Evolutionary conservation across 208 protist genomes (phyloP), one percentile per base, ranked within the genome.

Genomic region (Trypanosoma boissoni): DNA sequence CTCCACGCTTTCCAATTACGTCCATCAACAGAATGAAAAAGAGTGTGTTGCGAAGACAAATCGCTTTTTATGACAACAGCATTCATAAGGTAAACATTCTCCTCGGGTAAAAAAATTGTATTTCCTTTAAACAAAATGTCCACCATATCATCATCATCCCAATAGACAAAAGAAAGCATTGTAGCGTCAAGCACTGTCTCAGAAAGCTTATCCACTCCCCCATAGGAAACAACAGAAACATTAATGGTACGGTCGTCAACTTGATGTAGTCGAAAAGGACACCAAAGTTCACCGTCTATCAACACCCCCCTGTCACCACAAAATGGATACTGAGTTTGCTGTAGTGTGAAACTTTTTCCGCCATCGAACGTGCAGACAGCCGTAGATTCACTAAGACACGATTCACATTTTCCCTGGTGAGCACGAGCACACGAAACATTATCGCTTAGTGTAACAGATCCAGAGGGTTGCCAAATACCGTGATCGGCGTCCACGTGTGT

Each of bases 321-420:
- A 64, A 88, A 84, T 18, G 64, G 58, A 42, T 68, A 51, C 6
- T 59, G 54, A 4, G 58, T 70, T 42, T 74, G 42, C 5, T 67
- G 52, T 21, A 59, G 37, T 0, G 60, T 64, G 26, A 88, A 73
- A 28, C 24, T 75, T 7, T 56, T 76, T 0, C 78, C 84, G 29
- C 44, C 37, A 57, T 91, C 84, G 42, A 79, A 81, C 9, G 70
- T 83, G 58, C 79, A 91, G 16, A 84, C 21, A 18, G 74, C 51
- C 12, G 56, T 60, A 36, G 64, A 20, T 42, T 69, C 46, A 45
- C 68, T 60, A 5, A 37, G 16, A 55, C 67, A 63, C 16, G 58
- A 16, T 1, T 39, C 27, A 43, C 49, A 67, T 8, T 14, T 16
- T 10, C 52, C 59, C 29, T 69, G 65, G 9, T 51, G n/a, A 10